A percentile compares a stretch with the other conserved stretches of the same genome.
Conservation (phyloP, 495 filamentous ascomycete species). For the Pyronema omphalodes region DNA sequence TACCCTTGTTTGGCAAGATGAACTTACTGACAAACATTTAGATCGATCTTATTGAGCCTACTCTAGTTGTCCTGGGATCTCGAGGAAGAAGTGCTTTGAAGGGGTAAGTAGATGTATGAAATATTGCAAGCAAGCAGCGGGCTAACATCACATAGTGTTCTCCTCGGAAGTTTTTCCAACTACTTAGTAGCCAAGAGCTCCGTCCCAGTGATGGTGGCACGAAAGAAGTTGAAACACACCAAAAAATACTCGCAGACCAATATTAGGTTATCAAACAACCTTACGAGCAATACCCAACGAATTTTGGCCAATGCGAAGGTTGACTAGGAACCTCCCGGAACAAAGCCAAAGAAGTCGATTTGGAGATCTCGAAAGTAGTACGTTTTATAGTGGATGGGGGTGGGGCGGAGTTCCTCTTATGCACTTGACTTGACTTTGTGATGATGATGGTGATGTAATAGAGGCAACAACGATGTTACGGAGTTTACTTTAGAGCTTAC, state of each 20-base stretch:
- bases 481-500: neutral
- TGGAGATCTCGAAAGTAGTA: neutral
- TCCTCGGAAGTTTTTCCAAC: conserved; percentile 84
- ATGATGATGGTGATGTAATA: neutral
- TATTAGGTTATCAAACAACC: conserved; percentile 38
- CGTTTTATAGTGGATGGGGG: neutral
- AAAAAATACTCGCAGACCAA: conserved; percentile 40
- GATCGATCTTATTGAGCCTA: conserved; percentile 82
- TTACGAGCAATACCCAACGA: conserved; percentile 29
- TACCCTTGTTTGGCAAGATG: conserved; percentile 1
- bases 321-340: conserved; percentile 24
- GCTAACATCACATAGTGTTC: conserved; percentile 38
- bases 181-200: conserved; percentile 91
- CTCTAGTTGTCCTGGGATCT: conserved; percentile 82
- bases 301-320: conserved; percentile 35
- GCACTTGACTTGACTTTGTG: neutral
- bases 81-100: conserved; percentile 80
- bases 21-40: conserved; percentile 21
- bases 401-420: neutral
- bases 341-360: neutral
- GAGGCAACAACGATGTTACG: neutral
- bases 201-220: conserved; percentile 87
- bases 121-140: neutral
- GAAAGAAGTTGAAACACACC: conserved; percentile 60
- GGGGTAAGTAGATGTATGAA: conserved; percentile 41